phyloP scores from a whole-genome alignment of 768 basidiomycete genomes.

The Strobilomyces dryophilus region DNA sequence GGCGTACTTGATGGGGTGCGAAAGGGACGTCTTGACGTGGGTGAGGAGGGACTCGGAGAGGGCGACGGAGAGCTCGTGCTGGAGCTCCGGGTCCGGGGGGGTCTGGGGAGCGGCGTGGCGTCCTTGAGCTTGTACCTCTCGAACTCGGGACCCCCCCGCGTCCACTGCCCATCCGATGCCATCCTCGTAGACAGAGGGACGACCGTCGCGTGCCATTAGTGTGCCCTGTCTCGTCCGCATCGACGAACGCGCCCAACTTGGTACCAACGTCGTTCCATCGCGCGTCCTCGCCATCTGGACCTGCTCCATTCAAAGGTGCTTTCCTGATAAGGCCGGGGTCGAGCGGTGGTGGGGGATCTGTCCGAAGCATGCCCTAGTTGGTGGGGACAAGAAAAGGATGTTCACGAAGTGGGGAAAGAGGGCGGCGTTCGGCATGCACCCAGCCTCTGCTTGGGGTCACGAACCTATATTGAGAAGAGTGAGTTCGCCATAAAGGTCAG shows the following conservation, averaged over 20 bases:
- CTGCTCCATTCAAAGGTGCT: constrained; percentile 25
- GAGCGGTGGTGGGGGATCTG: constrained; percentile 51
- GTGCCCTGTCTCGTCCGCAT: constrained; percentile 14
- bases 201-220: constrained; percentile 18
- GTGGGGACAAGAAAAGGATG: constrained; percentile 61
- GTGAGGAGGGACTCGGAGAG: constrained; percentile 42
- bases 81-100: too few relatives aligned
- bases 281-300: constrained; percentile 25
- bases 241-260: constrained; percentile 49
- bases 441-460: constrained; percentile 55
- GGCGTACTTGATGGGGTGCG: constrained; percentile 80
- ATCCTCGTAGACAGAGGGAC: too few relatives aligned
- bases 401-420: constrained; percentile 44
- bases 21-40: constrained; percentile 63
- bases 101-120: too few relatives aligned
- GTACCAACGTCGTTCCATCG: constrained; percentile 53
- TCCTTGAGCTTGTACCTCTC: too few relatives aligned
- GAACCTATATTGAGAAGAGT: constrained; percentile 41
- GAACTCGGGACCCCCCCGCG: too few relatives aligned
- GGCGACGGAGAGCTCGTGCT: constrained; percentile 50
- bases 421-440: constrained; percentile 44
- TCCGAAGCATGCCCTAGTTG: constrained; percentile 66
- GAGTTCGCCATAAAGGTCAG: not conserved
- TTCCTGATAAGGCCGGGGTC: constrained; percentile 57
- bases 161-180: too few relatives aligned